Base-by-base conservation (phyloP, 2,329 filamentous ascomycete genomes). In the Furcasterigmium furcatum region DNA sequence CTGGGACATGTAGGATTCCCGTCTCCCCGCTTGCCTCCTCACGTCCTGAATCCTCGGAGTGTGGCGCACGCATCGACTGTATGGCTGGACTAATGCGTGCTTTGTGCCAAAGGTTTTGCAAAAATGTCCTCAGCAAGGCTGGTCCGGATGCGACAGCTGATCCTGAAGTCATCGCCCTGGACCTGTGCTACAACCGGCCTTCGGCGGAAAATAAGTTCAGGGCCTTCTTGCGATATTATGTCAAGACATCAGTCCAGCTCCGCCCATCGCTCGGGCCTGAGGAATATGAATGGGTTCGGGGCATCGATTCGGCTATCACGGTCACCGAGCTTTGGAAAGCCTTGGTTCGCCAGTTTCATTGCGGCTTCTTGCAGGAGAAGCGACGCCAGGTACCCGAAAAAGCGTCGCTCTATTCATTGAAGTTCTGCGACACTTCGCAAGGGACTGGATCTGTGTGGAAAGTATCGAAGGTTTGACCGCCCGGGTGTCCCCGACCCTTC, bases 201-300 rank as follows among this genome's bases (percentile, higher is more conserved):
- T 39, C 38, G 14, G 14, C 38, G 20, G 38, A 39, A n/a, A 22
- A 39, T 22, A 39, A 39, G 38, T 39, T 39, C 14, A 39, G 38
- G 38, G 38, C 38, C 16, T 39, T 39, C 38, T 21, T 39, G 12
- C 19, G 38, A 39, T n/a, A 39, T 22, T 24, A 25, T 14, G 20
- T 39, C 13, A 39, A 39, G 20, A 39, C 38, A 24, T 39, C 20
- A 5, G 13, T 39, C 19, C 14, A 39, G 20, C 38, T 39, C 13
- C 20, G 20, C 12, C 20, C 20, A 39, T 39, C 20, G 9, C 38
- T 39, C 10, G 20, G 38, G 19, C 38, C 38, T n/a, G 14, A 39
- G 16, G 20, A 39, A 21, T 39, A 39, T 22, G 14, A 39, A 22
- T 39, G 14, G 38, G 38, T 39, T 24, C 9, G 20, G 16, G 20